Conservation (phyloP, 2,329 filamentous ascomycete genomes). For the Botrytis sinoallii region DNA sequence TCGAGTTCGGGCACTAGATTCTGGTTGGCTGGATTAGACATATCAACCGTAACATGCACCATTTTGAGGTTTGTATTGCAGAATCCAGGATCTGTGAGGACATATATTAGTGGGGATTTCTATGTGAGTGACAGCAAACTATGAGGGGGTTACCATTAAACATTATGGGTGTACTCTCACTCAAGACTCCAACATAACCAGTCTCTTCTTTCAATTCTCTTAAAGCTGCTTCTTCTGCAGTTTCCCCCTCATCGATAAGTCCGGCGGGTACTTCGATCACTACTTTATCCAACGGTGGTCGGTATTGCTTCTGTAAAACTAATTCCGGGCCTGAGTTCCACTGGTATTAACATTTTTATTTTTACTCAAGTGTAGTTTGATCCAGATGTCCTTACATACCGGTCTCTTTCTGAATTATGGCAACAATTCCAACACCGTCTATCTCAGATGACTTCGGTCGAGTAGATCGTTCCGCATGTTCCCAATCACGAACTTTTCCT, state of each 20-base stretch:
- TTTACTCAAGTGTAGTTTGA: not conserved
- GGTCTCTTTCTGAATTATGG: conserved; percentile 56
- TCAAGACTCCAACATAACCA: conserved; percentile 56
- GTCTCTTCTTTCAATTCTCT: conserved; percentile 66
- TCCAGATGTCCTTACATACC: conserved; percentile 38
- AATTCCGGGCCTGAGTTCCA: conserved; percentile 47
- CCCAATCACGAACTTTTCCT: conserved; percentile 61
- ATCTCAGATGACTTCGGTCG: conserved; percentile 59
- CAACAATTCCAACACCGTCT: conserved; percentile 72
- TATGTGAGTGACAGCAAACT: not conserved
- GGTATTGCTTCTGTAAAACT: conserved; percentile 65
- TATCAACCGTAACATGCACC: conserved; percentile 49
- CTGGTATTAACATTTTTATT: not conserved
- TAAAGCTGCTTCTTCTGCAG: conserved; percentile 57
- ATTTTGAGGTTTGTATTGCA: conserved; percentile 63
- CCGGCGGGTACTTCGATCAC: conserved; percentile 65
- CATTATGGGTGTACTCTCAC: conserved; percentile 61
- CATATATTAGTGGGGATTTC: not conserved
- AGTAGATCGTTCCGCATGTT: conserved; percentile 69
- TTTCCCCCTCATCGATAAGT: conserved; percentile 60
- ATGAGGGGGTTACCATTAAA: conserved; percentile 50
- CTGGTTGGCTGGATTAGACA: conserved; percentile 45
- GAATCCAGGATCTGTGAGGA: conserved; percentile 53
- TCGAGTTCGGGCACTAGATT: conserved; percentile 47
- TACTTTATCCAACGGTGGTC: conserved; percentile 57